phyloP scores from a whole-genome alignment of 768 basidiomycete genomes.

The Porpolomopsis calyptriformis region DNA sequence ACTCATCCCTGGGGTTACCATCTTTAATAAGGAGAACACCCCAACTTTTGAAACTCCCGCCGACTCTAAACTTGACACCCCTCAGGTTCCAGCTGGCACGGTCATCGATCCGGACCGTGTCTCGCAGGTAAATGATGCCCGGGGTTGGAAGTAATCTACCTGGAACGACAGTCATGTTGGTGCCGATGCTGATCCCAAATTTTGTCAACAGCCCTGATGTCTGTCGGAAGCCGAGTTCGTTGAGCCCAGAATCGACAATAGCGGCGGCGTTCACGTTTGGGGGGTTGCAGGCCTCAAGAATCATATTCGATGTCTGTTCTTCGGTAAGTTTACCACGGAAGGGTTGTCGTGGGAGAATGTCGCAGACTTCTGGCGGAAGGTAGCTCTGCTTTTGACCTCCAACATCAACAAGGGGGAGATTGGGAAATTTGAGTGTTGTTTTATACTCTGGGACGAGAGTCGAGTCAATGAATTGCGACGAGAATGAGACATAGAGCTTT shows the following conservation, averaged over 20 bases:
- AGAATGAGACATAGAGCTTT: slow-evolving; percentile 22
- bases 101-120: slow-evolving; percentile 35
- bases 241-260: slow-evolving; percentile 55
- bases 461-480: slow-evolving; percentile 2
- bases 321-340: slow-evolving; percentile 61
- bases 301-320: slow-evolving; percentile 65
- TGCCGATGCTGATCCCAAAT: slow-evolving; percentile 54
- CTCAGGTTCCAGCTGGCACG: slow-evolving; percentile 75
- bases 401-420: slow-evolving; percentile 51
- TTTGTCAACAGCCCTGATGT: slow-evolving; percentile 31
- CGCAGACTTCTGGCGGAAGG: slow-evolving; percentile 67
- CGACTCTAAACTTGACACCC: slow-evolving; percentile 49
- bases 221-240: slow-evolving; percentile 45
- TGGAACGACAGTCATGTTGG: slow-evolving; percentile 60
- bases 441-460: slow-evolving; percentile 43
- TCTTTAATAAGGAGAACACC: slow-evolving; percentile 61
- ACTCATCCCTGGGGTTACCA: slow-evolving; percentile 48
- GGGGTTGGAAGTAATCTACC: slow-evolving; percentile 59
- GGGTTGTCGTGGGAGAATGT: slow-evolving; percentile 56
- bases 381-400: slow-evolving; percentile 37
- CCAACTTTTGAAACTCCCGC: slow-evolving; percentile 51
- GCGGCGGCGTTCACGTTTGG: slow-evolving; percentile 57
- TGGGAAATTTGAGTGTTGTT: slow-evolving; percentile 36
- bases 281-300: slow-evolving; percentile 55
- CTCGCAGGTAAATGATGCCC: slow-evolving; percentile 45